Evolutionary conservation across 1,139 yeast species (phyloP).

Genomic region (Lodderomyces metapsilosis): DNA sequence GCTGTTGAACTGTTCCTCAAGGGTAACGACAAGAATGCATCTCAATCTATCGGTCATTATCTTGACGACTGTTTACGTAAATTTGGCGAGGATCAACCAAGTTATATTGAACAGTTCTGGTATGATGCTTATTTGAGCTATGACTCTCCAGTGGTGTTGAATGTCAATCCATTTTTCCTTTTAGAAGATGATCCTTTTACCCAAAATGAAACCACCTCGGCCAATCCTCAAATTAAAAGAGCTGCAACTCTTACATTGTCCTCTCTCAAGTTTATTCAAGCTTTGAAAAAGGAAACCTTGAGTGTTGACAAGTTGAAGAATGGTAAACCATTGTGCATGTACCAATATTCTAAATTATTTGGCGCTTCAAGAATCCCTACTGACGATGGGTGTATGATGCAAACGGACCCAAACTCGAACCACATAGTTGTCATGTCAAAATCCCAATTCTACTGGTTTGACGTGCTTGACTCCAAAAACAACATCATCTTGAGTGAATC

Average conservation of each 20-base stretch:
- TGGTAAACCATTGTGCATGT: constrained; percentile 78
- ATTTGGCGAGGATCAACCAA: constrained; percentile 62
- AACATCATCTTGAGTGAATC: constrained; percentile 70
- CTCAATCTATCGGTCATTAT: constrained; percentile 52
- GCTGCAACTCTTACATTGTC: constrained; percentile 82
- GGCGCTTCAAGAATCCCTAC: constrained; percentile 88
- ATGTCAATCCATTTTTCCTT: constrained; percentile 82
- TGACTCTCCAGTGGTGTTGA: constrained; percentile 86
- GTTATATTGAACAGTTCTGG: constrained; percentile 93
- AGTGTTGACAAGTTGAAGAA: constrained; percentile 70
- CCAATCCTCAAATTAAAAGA: constrained; percentile 68
- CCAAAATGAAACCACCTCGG: constrained; percentile 47
- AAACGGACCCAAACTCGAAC: constrained; percentile 68
- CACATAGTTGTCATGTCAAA: constrained; percentile 83
- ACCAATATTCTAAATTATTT: constrained; percentile 80
- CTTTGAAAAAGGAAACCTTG: constrained; percentile 70
- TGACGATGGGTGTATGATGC: constrained; percentile 76
- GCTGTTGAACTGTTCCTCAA: constrained; percentile 62
- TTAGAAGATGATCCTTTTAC: constrained; percentile 91
- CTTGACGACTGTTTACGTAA: constrained; percentile 63
- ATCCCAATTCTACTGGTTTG: constrained; percentile 93
- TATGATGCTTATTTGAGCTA: constrained; percentile 82
- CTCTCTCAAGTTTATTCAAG: constrained; percentile 74
- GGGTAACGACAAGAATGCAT: constrained; percentile 49
- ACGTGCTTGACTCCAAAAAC: constrained; percentile 72